phyloP scores from a whole-genome alignment of 345 rosid species.

The Pistacia atlantica region DNA sequence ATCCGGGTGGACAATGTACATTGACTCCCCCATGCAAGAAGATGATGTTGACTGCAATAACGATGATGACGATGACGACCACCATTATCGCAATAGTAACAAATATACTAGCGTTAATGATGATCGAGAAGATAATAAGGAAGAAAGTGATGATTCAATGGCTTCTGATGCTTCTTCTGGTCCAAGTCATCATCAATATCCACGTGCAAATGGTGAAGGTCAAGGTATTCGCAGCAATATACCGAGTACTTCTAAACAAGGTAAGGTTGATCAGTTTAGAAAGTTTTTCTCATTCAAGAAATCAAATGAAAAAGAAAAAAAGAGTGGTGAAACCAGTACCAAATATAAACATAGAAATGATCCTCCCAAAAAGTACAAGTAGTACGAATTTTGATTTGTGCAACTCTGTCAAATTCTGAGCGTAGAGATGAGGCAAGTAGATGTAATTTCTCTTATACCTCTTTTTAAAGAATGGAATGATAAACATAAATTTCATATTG shows the following conservation, averaged over 20 bases:
- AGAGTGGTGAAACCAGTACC: slow-evolving; percentile 23
- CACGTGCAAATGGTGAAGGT: slow-evolving; percentile 22
- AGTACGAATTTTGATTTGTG: slow-evolving; percentile 5
- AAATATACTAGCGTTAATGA: slow-evolving; percentile 7
- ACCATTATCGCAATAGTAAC: not conserved
- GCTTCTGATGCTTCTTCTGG: slow-evolving; percentile 83
- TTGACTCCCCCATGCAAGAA: slow-evolving; percentile 55
- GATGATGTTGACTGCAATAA: slow-evolving; percentile 37
- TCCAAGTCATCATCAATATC: slow-evolving; percentile 37
- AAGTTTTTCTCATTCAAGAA: slow-evolving; percentile 34
- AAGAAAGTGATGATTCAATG: slow-evolving; percentile 78
- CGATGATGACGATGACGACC: slow-evolving; percentile 7
- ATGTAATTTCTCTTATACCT: not conserved
- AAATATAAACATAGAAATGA: slow-evolving; percentile 21
- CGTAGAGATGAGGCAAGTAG: not conserved
- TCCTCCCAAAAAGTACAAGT: slow-evolving; percentile 29
- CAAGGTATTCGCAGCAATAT: slow-evolving; percentile 11
- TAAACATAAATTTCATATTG: not conserved
- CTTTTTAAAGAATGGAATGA: slow-evolving; percentile 11
- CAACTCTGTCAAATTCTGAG: not conserved
- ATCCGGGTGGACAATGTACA: slow-evolving; percentile 83
- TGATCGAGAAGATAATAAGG: slow-evolving; percentile 30
- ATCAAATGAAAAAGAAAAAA: slow-evolving; percentile 33
- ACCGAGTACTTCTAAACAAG: slow-evolving; percentile 19
- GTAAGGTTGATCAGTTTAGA: slow-evolving; percentile 25